Base-by-base conservation (phyloP, 768 basidiomycete genomes). In the Plicaturopsis crispa region DNA sequence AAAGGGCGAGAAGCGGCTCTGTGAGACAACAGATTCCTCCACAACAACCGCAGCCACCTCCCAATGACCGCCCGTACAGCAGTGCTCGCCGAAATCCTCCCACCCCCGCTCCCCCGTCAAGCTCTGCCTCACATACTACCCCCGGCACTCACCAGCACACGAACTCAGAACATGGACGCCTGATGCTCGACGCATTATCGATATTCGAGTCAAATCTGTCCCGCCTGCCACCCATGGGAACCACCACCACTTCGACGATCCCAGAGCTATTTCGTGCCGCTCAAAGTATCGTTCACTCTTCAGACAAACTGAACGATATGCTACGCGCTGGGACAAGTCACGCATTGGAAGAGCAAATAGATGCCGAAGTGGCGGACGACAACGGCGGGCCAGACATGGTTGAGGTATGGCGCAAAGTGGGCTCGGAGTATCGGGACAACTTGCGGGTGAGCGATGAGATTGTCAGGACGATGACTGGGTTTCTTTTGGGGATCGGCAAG, bases 391-490 rank as follows among this genome's bases (percentile, higher is more conserved):
- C 60, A 48, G 61, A 71, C 32, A 46, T 73, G 18, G 68, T 63
- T 8, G 75, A 78, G 38, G 59, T 86, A 20, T 89, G 85, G 86
- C 64, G 70, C 38, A 62, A 67, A 33, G 71, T 88, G 4, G 81
- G 82, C 1, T 70, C 69, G 6, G 86, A 90, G 46, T 84, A 77
- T 48, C 61, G 85, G 24, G 87, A 90, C 37, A 71, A 75, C 36
- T 46, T 84, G 46, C 66, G 80, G 49, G 70, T 77, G 39, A 82
- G 82, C 43, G 88, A 90, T 53, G 87, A 90, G 53, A 63, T 88
- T 33, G 80, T 89, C 3, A 64, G 88, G 39, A 78, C 75, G 5
- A 63, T 85, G 54, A 90, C 87, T 6, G 79, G 76, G 30, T 75
- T 90, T 42, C 57, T 90, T 46, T 61, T 89, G n/a, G 80, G 82